Base-by-base conservation (phyloP, 371 early-diverging fungal species). In the Mortierella sp. region DNA sequence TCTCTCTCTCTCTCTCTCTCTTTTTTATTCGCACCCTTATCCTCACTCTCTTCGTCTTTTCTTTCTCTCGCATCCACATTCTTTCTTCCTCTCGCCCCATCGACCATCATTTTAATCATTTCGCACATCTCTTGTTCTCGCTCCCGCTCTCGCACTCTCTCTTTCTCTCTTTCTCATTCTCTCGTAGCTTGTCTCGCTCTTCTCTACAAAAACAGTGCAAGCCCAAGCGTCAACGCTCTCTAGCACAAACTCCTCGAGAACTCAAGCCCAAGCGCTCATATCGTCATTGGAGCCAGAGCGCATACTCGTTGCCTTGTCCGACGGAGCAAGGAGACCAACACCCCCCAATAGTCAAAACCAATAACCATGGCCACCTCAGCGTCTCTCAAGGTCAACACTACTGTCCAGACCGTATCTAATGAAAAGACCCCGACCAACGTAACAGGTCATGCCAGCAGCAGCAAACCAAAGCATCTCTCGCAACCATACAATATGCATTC, bases 401-500 rank as follows among this genome's bases (percentile, higher is more conserved):
- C 11, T 23, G 18, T 37, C 37, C 37, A 37, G 37, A 37, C 37
- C 37, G 9, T 37, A 9, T 37, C 37, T 9, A 37, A 9, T 9
- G 37, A 37, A 37, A 37, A 37, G 37, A 43, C 19, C 6, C 45
- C 12, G 19, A 46, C 11, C 45, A 46, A 43, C 7, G 46, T n/a
- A n/a, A 44, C 44, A 1, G 59, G 28, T 30, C 6, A 19, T 14
- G 45, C 12, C 25, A 6, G 19, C 59, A 23, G 19, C 15, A 23
- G 59, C 45, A 46, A 59, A 9, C 43, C 66, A 45, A 74, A 74
- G 57, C 81, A 75, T 56, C 72, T 72, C 53, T 74, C 74, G 12
- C 66, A 64, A 28, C 74, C 74, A 4, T 72, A 74, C 63, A 64
- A 74, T 45, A 75, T 75, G 74, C 75, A 75, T 18, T 68, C 75